Conservation (phyloP, 2,329 filamentous ascomycete genomes). For the Cadophora luteo-olivacea region DNA sequence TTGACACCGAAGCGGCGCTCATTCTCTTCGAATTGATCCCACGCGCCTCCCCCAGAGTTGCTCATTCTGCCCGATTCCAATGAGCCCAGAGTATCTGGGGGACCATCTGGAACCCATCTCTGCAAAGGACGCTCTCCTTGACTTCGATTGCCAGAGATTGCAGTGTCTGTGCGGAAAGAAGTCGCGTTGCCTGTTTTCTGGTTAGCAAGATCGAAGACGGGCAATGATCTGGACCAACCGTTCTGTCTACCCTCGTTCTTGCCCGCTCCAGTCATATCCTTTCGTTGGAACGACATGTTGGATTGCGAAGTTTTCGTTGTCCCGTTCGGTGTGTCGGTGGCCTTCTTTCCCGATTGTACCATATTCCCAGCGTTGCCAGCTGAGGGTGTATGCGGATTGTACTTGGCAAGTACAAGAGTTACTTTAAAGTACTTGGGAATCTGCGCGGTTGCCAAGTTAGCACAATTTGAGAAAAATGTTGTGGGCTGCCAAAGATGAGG, state of each 20-base stretch:
- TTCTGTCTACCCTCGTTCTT: constrained; percentile 59
- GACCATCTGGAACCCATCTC: constrained; percentile 76
- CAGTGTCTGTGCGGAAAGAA: constrained; percentile 83
- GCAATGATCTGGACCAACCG: constrained; percentile 51
- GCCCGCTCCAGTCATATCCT: constrained; percentile 64
- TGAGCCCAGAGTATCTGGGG: constrained; percentile 70
- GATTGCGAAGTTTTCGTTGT: constrained; percentile 53
- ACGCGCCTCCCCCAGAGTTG: constrained; percentile 50
- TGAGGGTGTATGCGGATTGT: constrained; percentile 18
- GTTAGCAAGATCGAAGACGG: constrained; percentile 32
- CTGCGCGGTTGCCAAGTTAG: constrained; percentile 23
- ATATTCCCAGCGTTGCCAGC: constrained; percentile 56
- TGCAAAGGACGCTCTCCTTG: constrained; percentile 78
- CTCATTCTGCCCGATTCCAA: constrained; percentile 59
- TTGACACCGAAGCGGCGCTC: constrained; percentile 85
- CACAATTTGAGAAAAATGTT: constrained; percentile 12
- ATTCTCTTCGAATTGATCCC: constrained; percentile 96
- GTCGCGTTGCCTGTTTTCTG: constrained; percentile 62
- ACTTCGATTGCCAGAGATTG: constrained; percentile 79
- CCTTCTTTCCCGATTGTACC: constrained; percentile 60
- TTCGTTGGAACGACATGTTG: constrained; percentile 65
- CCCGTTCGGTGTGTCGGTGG: constrained; percentile 51
- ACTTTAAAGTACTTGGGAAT: constrained; percentile 22
- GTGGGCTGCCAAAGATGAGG: constrained; percentile 18
- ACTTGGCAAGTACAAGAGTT: constrained; percentile 9